A percentile compares a stretch with the other conserved stretches of the same genome.
These are phyloP conservation scores for Daldinia decipiens DNA, from an alignment of 495 filamentous ascomycete genomes.

Conservation along the genomic window DNA sequence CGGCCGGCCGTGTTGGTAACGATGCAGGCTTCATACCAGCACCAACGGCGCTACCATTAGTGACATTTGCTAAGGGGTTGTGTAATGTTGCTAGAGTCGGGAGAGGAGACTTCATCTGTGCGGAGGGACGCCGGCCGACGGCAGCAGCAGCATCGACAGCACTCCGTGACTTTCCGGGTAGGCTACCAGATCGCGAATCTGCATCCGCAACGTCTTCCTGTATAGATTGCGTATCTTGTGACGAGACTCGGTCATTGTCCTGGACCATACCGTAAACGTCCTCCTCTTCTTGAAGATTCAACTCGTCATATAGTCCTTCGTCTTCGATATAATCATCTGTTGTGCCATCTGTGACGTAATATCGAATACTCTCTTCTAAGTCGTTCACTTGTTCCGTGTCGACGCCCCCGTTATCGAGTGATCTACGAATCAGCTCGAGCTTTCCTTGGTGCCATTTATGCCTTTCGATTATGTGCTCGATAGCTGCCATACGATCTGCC, in stretches of 20 bases:
- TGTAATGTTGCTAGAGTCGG: constrained; percentile 90
- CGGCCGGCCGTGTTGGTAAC: constrained; percentile 81
- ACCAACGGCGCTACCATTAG: constrained; percentile 64
- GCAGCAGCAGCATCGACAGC: constrained; percentile 60
- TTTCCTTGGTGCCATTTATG: constrained; percentile 97
- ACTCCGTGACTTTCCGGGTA: constrained; percentile 64
- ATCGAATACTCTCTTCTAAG: constrained; percentile 89
- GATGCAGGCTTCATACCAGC: constrained; percentile 89
- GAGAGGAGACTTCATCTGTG: constrained; percentile 92
- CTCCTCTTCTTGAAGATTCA: constrained; percentile 91
- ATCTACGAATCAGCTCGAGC: constrained; percentile 87
- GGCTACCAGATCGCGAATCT: constrained; percentile 64
- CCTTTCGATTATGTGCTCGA: constrained; percentile 83
- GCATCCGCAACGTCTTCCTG: constrained; percentile 80
- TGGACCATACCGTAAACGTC: constrained; percentile 80
- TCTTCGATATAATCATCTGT: constrained; percentile 91
- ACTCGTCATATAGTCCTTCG: constrained; percentile 90
- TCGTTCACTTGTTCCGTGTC: constrained; percentile 86
- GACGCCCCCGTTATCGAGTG: constrained; percentile 90
- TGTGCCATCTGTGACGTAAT: constrained; percentile 92
- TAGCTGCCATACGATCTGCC: constrained; percentile 85
- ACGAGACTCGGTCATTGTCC: constrained; percentile 88
- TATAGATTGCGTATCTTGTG: constrained; percentile 93
- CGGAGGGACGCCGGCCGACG: constrained; percentile 78
- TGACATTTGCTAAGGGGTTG: constrained; percentile 69